These are phyloP conservation scores for Pichia scutulata DNA, from an alignment of 805 yeast species.

Conservation along the genomic window DNA sequence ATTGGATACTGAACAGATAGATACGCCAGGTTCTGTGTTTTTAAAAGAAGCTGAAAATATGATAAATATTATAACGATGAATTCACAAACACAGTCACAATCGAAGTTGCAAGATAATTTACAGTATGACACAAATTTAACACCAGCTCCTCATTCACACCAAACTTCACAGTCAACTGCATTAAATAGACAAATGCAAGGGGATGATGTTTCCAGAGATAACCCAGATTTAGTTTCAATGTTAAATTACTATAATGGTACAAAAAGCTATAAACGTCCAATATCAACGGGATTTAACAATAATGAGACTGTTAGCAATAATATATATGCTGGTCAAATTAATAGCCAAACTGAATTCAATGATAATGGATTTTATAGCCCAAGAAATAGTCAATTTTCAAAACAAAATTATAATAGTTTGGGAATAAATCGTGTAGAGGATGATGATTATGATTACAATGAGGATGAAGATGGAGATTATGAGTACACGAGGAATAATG, in stretches of 20 bases:
- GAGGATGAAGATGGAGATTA: constrained; percentile 2
- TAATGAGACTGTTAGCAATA: neutral
- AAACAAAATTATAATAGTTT: neutral
- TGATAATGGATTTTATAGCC: neutral
- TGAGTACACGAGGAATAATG: neutral
- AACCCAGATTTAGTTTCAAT: constrained; percentile 6
- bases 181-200: neutral
- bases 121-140: neutral
- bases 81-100: neutral
- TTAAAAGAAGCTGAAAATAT: constrained; percentile 1
- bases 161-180: neutral
- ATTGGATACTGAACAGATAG: neutral
- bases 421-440: neutral
- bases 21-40: neutral
- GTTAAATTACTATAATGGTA: constrained; percentile 6
- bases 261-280: neutral
- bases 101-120: neutral
- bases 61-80: neutral
- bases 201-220: neutral
- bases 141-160: neutral
- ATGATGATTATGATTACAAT: constrained; percentile 2
- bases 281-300: neutral
- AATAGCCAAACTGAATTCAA: neutral
- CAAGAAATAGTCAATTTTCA: neutral
- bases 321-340: neutral